These are phyloP conservation scores for Cladosporium phlei DNA, from an alignment of 2,329 filamentous ascomycete genomes.

Conservation along the genomic window DNA sequence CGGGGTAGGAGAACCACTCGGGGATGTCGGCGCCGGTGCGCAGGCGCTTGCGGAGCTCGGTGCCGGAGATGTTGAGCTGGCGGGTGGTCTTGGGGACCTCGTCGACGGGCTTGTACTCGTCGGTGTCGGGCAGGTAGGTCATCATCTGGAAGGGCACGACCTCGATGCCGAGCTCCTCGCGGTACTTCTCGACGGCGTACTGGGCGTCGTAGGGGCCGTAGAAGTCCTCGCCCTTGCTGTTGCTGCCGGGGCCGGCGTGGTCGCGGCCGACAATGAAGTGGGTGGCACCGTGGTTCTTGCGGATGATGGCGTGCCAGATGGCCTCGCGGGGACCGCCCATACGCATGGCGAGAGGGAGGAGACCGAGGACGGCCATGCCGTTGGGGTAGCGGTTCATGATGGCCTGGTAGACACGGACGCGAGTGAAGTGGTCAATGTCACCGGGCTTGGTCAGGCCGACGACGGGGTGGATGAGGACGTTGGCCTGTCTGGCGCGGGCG, in stretches of 20 bases:
- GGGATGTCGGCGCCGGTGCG: conserved; percentile 91
- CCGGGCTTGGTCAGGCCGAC: conserved; percentile 98
- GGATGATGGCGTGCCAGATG: conserved; percentile 99
- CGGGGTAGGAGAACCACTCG: conserved; percentile 99
- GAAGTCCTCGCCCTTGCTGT: conserved; percentile 93
- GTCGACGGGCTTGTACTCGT: conserved; percentile 93
- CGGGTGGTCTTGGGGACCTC: conserved; percentile 78
- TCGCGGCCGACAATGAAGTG: conserved; percentile 99
- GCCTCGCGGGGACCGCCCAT: conserved; percentile 98
- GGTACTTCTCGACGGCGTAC: conserved; percentile 93
- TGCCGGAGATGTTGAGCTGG: conserved; percentile 58
- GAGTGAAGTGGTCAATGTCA: conserved; percentile 99
- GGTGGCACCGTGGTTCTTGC: conserved; percentile 98
- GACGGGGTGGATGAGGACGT: conserved; percentile 97
- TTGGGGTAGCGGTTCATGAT: conserved; percentile 95
- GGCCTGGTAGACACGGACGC: conserved; percentile 97
- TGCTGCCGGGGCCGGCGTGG: conserved; percentile 96
- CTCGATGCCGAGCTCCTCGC: conserved; percentile 93
- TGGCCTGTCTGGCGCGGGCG: conserved; percentile 90
- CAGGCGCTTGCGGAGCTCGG: conserved; percentile 85
- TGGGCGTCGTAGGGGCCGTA: conserved; percentile 98
- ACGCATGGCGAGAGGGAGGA: conserved; percentile 94
- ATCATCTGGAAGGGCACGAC: conserved; percentile 99
- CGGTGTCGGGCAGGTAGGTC: conserved; percentile 94
- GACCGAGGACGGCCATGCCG: conserved; percentile 94